Evolutionary conservation across 805 yeast genomes (phyloP), one percentile per base, ranked within the genome.

Genomic region (Myxozyma sirexii): DNA sequence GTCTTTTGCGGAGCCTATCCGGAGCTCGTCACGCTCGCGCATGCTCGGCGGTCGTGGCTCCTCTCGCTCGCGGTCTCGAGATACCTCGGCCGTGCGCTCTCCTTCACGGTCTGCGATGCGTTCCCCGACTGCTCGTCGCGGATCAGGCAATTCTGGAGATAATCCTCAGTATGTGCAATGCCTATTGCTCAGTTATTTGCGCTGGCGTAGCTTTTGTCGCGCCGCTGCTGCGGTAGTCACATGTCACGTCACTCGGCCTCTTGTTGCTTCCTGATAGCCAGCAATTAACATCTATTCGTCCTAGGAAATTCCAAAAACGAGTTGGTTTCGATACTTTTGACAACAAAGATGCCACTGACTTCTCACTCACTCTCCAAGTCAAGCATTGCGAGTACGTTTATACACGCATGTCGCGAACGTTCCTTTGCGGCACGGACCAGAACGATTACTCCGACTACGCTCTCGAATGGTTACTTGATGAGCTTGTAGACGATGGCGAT

Each of bases 401-500:
- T 54, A 67, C 69, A 24, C 64, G 79, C 13, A 70, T 73, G 31
- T 74, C 79, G 1, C 71, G 82, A 35, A 78, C 82, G 8, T 71
- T 80, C 37, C 64, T 80, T 47, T 74, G 78, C 48, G 82, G 81
- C 3, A 76, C 74, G 50, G 81, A 79, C 66, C 73, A 75, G 21
- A 74, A 76, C 59, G 75, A 72, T 37, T 74, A 76, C 57, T 77
- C 82, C 15, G 71, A 75, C n/a, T 68, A 69, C 12, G 82, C 82
- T 4, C 63, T 80, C 26, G 75, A 71, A 48, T 80, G 83, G 82
- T 71, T 79, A 1, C 62, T 80, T 3, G 78, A 76, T 41, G 77
- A 79, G 57, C 69, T 80, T 56, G 69, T 76, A 17, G 73, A 70
- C 24, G 81, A 80, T 57, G 79, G 80, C 21, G 83, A 80, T 62